Base-by-base conservation (phyloP, 352 stramenopile species). In the Globisporangium carolinianum region DNA sequence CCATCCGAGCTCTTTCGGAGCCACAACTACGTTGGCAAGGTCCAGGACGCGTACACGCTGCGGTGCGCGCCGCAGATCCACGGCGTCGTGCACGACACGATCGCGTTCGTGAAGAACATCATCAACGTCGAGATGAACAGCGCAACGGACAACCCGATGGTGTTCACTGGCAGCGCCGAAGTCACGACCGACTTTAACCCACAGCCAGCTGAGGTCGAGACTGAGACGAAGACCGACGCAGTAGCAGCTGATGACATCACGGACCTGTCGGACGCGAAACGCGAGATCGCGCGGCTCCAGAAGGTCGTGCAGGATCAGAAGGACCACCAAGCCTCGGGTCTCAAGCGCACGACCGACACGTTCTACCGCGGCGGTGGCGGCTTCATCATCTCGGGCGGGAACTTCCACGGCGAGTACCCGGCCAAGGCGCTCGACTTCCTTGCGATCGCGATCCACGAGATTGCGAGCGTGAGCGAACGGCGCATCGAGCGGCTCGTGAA, bases 91-190 rank as follows among this genome's bases (percentile, higher is more conserved):
- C 78, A 95, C 63, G 88, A 97, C 70, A 96, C 88, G 58, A 83
- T 95, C 58, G 63, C 75, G 54, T 96, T 95, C 55, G 87, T 96
- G 38, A 83, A 81, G 53, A 74, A 73, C 37, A 76, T 96, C 47
- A 75, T 96, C 56, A 78, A 90, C 51, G 80, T 89, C n/a, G 86
- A 96, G 67, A 89, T 96, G 76, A 96, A 96, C 73, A 92, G 77
- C 47, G 83, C 80, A 0, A 95, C 86, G 1, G 87, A 96, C 71
- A 96, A 96, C 77, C 87, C 87, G 51, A 96, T 95, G 85, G 86
- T 91, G 43, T 89, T 91, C 68, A 85, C 80, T 10, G 74, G 80
- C 45, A 80, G 75, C 37, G 80, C 80, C 0, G 72, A 90, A 37
- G 77, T 90, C 47, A 81, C 77, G 6, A 86, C 80, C 7, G 81